These are phyloP conservation scores for Populus tremula DNA, from an alignment of 345 rosid genomes.

Conservation along the genomic window DNA sequence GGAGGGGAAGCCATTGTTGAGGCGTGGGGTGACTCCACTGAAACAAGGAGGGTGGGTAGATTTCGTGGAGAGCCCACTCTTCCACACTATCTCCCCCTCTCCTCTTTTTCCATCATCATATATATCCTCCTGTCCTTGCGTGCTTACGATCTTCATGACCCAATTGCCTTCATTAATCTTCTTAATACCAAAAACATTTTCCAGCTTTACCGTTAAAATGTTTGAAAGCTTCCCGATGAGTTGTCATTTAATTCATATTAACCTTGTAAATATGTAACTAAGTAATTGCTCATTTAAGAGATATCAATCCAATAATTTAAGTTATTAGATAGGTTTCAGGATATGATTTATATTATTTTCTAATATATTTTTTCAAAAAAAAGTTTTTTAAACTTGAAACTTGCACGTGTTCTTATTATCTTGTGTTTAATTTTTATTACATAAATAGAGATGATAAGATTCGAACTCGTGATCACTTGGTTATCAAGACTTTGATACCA, in stretches of 20 bases:
- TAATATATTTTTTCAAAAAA: fast-evolving
- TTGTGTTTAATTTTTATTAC: too few relatives aligned
- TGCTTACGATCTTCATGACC: background rate
- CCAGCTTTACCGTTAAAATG: background rate
- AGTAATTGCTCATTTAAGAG: too few relatives aligned
- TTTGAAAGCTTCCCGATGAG: background rate
- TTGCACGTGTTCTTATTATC: too few relatives aligned
- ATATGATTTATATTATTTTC: too few relatives aligned
- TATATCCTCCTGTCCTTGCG: conserved; percentile 7
- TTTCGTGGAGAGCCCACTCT: conserved; percentile 34
- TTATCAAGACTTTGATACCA: fast-evolving
- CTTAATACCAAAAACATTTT: too few relatives aligned
- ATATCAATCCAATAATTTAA: too few relatives aligned
- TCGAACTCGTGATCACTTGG: fast-evolving
- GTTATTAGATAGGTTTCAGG: too few relatives aligned
- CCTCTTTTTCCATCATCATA: background rate
- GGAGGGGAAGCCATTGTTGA: conserved; percentile 7
- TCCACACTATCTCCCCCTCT: background rate
- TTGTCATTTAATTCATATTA: too few relatives aligned
- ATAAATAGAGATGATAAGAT: too few relatives aligned
- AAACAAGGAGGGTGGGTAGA: background rate
- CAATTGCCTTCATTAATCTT: background rate
- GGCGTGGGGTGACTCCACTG: conserved; percentile 46
- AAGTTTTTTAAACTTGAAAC: too few relatives aligned
- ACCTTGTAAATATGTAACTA: too few relatives aligned